Base-by-base conservation (phyloP, 495 filamentous ascomycete genomes). In the Margaritispora aquatica region DNA sequence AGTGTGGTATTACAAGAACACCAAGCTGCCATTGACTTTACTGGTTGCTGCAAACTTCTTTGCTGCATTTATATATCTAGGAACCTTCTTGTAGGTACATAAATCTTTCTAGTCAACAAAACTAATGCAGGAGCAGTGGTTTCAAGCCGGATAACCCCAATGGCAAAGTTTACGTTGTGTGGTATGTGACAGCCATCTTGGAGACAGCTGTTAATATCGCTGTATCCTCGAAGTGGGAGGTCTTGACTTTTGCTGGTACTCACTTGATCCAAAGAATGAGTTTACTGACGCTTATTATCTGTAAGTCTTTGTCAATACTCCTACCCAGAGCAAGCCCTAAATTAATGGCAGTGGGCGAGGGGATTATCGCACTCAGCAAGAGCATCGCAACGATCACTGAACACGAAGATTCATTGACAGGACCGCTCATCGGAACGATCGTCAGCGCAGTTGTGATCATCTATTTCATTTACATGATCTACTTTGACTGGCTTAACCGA, bases 401-500 rank as follows among this genome's bases (percentile, higher is more conserved):
- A 11, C 67, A 68, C 29, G 51, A 59, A 8, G 63, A 69, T 36
- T 53, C 64, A 0, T 70, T 67, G 69, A 57, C 61, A 10, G 17
- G 63, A 2, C 22, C 65, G 0, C 66, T 61, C 7, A 68, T 69
- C 21, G 70, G 70, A 15, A 67, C 61, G 20, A 57, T 73, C n/a
- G 57, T 61, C 15, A 62, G 68, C 17, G 63, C 63, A 23, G 53
- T 68, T 1, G 54, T 64, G 23, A 73, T 69, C 46, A 69, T 74
- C n/a, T 88, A 88, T 69, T 75, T 89, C 57, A 67, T 86, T 27
- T 89, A 81, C 75, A 84, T 87, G 73, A 76, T 85, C 54, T 89
- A 91, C 70, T 88, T 86, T 58, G 86, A 90, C 68, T 76, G 75
- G 58, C 69, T 77, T 56, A 76, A 73, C 11, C 65, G 73, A 4